Base-by-base conservation (phyloP, 257 asterid genomes). In the Craterostigma plantagineum region DNA sequence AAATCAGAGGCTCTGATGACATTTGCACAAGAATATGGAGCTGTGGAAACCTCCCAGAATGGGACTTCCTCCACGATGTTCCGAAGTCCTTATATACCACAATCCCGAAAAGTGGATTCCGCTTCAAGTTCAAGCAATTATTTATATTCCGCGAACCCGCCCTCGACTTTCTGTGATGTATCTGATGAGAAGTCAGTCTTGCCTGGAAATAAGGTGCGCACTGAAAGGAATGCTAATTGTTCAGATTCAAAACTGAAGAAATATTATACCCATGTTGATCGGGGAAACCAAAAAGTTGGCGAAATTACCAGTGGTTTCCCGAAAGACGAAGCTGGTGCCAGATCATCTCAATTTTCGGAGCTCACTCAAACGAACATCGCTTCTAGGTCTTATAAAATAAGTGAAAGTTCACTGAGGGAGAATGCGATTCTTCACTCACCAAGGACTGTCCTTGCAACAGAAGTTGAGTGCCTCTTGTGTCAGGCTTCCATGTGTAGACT, bases 1-100 rank as follows among this genome's bases (percentile, higher is more conserved):
- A 79, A 90, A 73, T 93, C 86, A 45, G 99, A 90, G 67, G 99
- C 95, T 13, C 57, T 79, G 56, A 72, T 90, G 84, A 77, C 99
- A 56, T 90, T 90, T 64, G 95, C 99, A 52, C 87, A 92, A 10
- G 94, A 90, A 63, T 90, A 77, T 57, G 92, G 95, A 48, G 94
- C 91, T 45, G 92, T 90, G 54, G 84, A 90, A 67, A 64, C 94
- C 67, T 62, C 81, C 49, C 59, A 63, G 57, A 64, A 61, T 61
- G 94, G 76, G 66, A 52, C 56, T 30, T 58, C 92, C 43, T 68
- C 87, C 0, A 70, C 63, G n/a, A 71, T 83, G 43, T 77, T 90
- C 57, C 73, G 65, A 60, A 90, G 83, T 58, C 99, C 99, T 1
- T 90, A 90, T 54, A 45, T 83, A 48, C 99, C 99, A 0, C 71